Percentiles rank a stretch among this genome's conserved stretches.
phyloP scores from a whole-genome alignment of 495 filamentous ascomycete genomes.

The Stereocaulon alpinum region DNA sequence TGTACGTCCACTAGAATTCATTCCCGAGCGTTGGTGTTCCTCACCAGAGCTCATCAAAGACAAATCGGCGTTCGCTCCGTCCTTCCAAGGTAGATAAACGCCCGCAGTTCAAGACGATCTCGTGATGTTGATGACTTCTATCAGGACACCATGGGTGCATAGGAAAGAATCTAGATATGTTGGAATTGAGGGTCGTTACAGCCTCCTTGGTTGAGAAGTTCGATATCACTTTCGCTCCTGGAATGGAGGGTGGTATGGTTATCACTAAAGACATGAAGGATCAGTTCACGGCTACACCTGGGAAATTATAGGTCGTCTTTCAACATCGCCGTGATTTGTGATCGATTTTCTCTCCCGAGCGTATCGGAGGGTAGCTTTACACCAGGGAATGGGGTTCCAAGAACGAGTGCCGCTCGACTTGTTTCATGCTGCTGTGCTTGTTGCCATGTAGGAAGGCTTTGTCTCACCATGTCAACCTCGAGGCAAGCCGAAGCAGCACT shows the following conservation, averaged over 20 bases:
- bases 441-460: too few species aligned
- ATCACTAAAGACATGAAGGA: conserved; percentile 32
- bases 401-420: too few species aligned
- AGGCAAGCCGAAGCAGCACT: too few species aligned
- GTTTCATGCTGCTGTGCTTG: too few species aligned
- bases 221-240: conserved; percentile 33
- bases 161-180: conserved; percentile 41
- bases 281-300: conserved; percentile 33
- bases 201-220: conserved; percentile 35
- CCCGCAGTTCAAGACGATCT: neutral
- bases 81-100: conserved; percentile 29
- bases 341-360: too few species aligned
- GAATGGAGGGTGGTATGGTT: conserved; percentile 28
- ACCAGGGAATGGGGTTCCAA: too few species aligned
- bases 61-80: conserved; percentile 41
- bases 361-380: too few species aligned
- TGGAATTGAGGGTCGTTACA: conserved; percentile 37
- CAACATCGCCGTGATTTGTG: neutral
- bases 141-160: conserved; percentile 29
- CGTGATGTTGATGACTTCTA: neutral
- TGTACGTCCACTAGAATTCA: conserved; percentile 31
- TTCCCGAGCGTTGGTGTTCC: conserved; percentile 47
- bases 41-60: conserved; percentile 37
- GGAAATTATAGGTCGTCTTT: conserved; percentile 24
- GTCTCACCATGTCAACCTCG: too few species aligned